phyloP scores from a whole-genome alignment of 768 basidiomycete genomes.

The Lentinula edodes region DNA sequence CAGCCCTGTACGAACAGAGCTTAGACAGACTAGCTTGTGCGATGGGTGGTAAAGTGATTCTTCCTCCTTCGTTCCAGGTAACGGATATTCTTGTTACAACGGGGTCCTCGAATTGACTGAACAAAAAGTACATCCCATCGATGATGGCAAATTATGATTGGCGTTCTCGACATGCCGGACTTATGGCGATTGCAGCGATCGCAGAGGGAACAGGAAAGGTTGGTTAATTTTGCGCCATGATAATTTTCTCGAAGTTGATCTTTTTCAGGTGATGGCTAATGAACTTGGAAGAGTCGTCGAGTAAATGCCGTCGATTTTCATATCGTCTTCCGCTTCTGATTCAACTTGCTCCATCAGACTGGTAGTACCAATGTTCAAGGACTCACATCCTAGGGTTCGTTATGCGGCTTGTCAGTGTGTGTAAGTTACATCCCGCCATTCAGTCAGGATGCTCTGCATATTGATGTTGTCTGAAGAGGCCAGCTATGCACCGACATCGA shows the following conservation, averaged over 20 bases:
- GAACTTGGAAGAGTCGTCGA: constrained; percentile 79
- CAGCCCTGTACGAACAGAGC: constrained; percentile 76
- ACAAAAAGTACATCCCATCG: constrained; percentile 57
- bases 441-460: neutral
- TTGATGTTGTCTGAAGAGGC: constrained; percentile 42
- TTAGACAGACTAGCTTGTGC: constrained; percentile 80
- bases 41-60: constrained; percentile 66
- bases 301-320: constrained; percentile 35
- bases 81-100: neutral
- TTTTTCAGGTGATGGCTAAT: constrained; percentile 63
- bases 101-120: neutral
- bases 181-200: constrained; percentile 83
- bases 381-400: constrained; percentile 72
- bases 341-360: constrained; percentile 36
- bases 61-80: constrained; percentile 74
- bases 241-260: neutral
- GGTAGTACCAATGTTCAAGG: constrained; percentile 71
- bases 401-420: constrained; percentile 84
- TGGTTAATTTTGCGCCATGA: neutral
- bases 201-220: constrained; percentile 81
- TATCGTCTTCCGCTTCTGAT: neutral
- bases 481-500: constrained; percentile 88
- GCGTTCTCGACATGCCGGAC: constrained; percentile 77
- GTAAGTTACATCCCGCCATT: constrained; percentile 35
- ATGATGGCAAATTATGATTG: constrained; percentile 83